Evolutionary conservation across 345 rosid species (phyloP).

Genomic region (Eucalyptus decipiens): DNA sequence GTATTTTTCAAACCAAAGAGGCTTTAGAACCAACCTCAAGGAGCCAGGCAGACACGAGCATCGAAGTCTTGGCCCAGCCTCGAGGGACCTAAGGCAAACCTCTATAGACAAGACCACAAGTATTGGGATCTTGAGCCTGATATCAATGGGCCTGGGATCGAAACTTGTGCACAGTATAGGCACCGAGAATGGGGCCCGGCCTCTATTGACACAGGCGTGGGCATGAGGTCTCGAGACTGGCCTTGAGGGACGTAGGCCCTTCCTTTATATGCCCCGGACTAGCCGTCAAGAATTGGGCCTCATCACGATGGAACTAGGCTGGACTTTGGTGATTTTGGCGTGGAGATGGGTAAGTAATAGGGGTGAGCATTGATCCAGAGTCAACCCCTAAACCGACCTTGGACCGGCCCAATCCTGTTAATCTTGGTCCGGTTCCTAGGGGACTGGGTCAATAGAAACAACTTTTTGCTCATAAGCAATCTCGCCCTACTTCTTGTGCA

Average conservation of each 20-base stretch:
- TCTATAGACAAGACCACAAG: background rate
- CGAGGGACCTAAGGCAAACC: background rate
- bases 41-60: accelerated
- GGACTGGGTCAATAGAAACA: no score
- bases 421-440: accelerated
- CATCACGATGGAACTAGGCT: background rate
- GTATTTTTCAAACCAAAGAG: background rate
- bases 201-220: background rate
- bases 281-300: background rate
- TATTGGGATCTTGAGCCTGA: background rate
- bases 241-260: background rate
- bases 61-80: background rate
- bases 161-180: background rate
- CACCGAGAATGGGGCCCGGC: accelerated
- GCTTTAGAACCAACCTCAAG: background rate
- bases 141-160: background rate
- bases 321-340: background rate
- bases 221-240: background rate
- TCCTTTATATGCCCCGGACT: background rate
- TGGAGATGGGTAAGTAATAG: background rate
- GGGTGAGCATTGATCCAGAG: accelerated
- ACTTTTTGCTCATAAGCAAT: no score
- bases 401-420: accelerated
- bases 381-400: no score
- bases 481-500: no score